Percentiles rank a stretch among this genome's conserved stretches.
Evolutionary conservation across 2,329 filamentous ascomycete genomes (phyloP).

Genomic region (Claviceps fusiformis): DNA sequence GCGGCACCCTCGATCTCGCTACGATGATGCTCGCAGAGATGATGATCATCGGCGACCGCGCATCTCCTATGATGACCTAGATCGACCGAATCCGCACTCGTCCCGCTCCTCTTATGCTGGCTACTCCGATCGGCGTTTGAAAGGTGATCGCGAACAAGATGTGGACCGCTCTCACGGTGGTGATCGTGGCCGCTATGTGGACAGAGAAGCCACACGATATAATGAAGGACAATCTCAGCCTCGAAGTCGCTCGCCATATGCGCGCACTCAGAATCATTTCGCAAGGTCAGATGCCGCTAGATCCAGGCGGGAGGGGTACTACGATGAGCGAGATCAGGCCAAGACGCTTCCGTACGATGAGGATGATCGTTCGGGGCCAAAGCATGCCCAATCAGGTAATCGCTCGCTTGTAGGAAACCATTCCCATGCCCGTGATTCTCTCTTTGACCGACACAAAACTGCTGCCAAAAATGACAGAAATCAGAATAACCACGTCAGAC

Average conservation of each 20-base stretch:
- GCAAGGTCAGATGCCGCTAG: constrained; percentile 23
- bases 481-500: constrained; percentile 4
- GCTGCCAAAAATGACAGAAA: constrained; percentile 5
- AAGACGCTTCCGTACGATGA: constrained; percentile 7
- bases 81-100: constrained; percentile 29
- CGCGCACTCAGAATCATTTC: constrained; percentile 24
- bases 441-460: constrained; percentile 56
- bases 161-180: constrained; percentile 10
- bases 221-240: constrained; percentile 42
- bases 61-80: constrained; percentile 42
- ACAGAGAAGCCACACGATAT: constrained; percentile 11
- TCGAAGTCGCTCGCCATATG: constrained; percentile 38
- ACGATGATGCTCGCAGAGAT: constrained; percentile 42
- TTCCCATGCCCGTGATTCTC: constrained; percentile 44
- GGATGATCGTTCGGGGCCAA: constrained; percentile 14
- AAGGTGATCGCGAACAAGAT: constrained; percentile 29
- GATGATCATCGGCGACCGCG: constrained; percentile 33
- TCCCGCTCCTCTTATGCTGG: not conserved
- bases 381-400: constrained; percentile 48
- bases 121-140: constrained; percentile 3
- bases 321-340: constrained; percentile 2
- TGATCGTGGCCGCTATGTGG: constrained; percentile 24
- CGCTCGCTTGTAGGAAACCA: constrained; percentile 45
- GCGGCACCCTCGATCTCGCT: constrained; percentile 46
- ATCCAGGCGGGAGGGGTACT: constrained; percentile 16